Percentiles rank a stretch among this genome's conserved stretches.
These are phyloP conservation scores for Primulina eburnea DNA, from an alignment of 257 asterid species.

Conservation along the genomic window DNA sequence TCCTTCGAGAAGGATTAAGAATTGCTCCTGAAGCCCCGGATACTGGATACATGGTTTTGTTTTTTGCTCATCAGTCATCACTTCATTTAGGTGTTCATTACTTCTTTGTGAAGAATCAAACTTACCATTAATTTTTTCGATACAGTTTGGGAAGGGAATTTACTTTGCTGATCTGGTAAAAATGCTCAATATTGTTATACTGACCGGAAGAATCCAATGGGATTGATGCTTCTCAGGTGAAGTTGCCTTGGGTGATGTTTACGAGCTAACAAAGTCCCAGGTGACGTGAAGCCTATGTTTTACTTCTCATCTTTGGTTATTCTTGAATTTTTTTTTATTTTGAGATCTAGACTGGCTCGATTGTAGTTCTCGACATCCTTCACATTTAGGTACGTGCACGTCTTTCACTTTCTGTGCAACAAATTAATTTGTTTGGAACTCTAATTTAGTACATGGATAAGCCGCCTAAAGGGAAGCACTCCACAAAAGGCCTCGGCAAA, in stretches of 20 bases:
- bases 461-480: slow-evolving; percentile 88
- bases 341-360: not conserved
- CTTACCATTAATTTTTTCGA: slow-evolving; percentile 10
- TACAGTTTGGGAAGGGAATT: slow-evolving; percentile 93
- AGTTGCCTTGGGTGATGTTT: slow-evolving; percentile 88
- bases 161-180: slow-evolving; percentile 95
- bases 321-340: not conserved
- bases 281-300: slow-evolving; percentile 31
- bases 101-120: not conserved
- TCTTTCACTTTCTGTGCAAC: not conserved
- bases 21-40: slow-evolving; percentile 99
- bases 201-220: slow-evolving; percentile 74
- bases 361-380: not conserved
- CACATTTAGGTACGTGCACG: not conserved
- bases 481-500: slow-evolving; percentile 93
- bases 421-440: slow-evolving; percentile 10
- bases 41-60: slow-evolving; percentile 90
- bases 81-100: not conserved
- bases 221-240: slow-evolving; percentile 94
- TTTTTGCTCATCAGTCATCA: not conserved
- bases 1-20: slow-evolving; percentile 94
- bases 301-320: not conserved
- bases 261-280: slow-evolving; percentile 74
- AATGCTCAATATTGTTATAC: slow-evolving; percentile 96
- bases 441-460: slow-evolving; percentile 75